Conservation (phyloP, 805 yeast species). For the Candida railenensis region DNA sequence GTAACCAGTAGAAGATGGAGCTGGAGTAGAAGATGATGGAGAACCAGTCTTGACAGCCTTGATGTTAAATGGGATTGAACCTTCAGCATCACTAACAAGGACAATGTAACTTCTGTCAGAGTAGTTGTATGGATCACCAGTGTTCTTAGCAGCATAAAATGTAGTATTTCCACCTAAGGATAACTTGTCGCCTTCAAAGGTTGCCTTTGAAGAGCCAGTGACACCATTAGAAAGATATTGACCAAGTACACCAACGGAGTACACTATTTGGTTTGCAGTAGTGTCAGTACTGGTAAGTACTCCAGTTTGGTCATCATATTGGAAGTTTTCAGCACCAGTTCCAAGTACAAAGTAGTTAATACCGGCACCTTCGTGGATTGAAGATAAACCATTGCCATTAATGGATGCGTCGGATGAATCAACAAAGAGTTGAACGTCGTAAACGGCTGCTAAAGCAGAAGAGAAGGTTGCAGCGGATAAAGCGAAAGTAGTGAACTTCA, state of each 20-base stretch:
- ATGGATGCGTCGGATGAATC: conserved; percentile 24
- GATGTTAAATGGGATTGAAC: not conserved
- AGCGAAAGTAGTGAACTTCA: conserved; percentile 4
- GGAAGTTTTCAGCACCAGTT: conserved; percentile 15
- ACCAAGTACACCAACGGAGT: not conserved
- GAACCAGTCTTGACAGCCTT: not conserved
- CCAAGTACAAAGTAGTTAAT: conserved; percentile 37
- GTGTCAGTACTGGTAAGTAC: not conserved
- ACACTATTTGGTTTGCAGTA: not conserved
- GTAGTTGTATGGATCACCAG: conserved; percentile 28
- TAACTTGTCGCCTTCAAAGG: conserved; percentile 16
- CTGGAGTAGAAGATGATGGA: conserved; percentile 1
- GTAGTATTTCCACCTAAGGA: conserved; percentile 15
- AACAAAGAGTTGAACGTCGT: conserved; percentile 17
- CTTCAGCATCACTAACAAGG: not conserved
- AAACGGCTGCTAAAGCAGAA: conserved; percentile 6
- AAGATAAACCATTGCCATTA: conserved; percentile 25
- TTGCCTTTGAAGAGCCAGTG: conserved; percentile 10
- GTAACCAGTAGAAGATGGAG: not conserved
- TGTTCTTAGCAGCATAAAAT: conserved; percentile 26
- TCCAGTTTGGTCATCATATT: conserved; percentile 15
- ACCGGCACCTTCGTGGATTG: conserved; percentile 47
- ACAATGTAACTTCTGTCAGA: conserved; percentile 16
- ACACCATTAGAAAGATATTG: conserved; percentile 6
- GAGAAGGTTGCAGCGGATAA: not conserved